Evolutionary conservation across 192 early-diverging fungal genomes (phyloP), one percentile per base, ranked within the genome.

Genomic region (Coemansia sp.): DNA sequence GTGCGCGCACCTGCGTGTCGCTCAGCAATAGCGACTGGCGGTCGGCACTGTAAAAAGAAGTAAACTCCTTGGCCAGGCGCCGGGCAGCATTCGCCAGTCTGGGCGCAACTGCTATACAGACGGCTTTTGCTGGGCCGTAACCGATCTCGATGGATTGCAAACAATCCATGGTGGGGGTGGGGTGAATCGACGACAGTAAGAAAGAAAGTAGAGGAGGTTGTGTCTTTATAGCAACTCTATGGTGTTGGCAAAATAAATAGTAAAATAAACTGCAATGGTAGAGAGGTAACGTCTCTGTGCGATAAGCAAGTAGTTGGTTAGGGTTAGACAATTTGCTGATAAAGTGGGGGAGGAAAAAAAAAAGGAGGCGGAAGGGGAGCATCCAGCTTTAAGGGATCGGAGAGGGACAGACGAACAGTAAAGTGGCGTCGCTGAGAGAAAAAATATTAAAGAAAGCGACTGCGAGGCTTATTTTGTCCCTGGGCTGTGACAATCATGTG

Each of bases 11-110:
- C 0, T 62, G 24, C 12, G 57, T 27, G 11, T 55, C 53, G 11
- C 46, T 35, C 29, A 44, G 34, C n/a, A 15, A n/a, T 33, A 8
- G 9, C 27, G 44, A 48, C 10, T 27, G 24, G 44, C 15, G 17
- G 19, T 12, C 27, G 21, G 27, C n/a, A n/a, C n/a, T 8, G 11
- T 42, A 43, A 22, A 15, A 6, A 22, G 56, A 14, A 32, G 42
- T 35, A 57, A 57, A 65, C n/a, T 65, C 56, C 35, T 38, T 56
- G 37, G 36, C 55, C 34, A 65, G 44, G 11, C 56, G 22, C 29
- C 14, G 33, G 40, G 53, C 40, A 26, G 29, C 40, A 32, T 32
- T 24, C 34, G 58, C 19, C 21, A 58, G 26, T 7, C 39, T 1
- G 8, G 38, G 56, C 4, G 55, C 36, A 8, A 39, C 42, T 15